Base-by-base conservation (phyloP, 2,329 filamentous ascomycete genomes). In the Neophaeococcomyces aloes region DNA sequence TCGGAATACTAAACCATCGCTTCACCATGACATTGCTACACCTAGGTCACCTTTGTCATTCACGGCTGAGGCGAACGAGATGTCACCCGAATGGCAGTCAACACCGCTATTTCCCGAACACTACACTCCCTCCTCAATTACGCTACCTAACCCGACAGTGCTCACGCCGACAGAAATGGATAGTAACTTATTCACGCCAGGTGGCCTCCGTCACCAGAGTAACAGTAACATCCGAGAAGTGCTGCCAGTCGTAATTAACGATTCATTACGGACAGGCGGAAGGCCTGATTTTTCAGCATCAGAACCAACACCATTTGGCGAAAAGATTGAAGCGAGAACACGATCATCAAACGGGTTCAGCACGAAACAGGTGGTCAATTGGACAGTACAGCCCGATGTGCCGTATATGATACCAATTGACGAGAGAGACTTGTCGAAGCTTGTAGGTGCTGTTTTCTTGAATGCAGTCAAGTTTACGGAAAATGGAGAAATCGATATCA, bases 401-500 rank as follows among this genome's bases (percentile, higher is more conserved):
- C 68, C 68, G 2, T 66, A 70, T 29, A 63, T 61, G 3, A 53
- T 70, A 23, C 61, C 65, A 35, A 67, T 78, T 34, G 77, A 81
- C 54, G 77, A 81, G 56, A 71, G 76, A 52, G 77, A 81, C 48
- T 61, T 81, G 29, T 71, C 72, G 34, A 81, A 81, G 55, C 63
- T 80, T 53, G 71, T 81, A 2, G 80, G 76, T 3, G 79, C 76
- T 49, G 71, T 81, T 2, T 72, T 78, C 32, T 55, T 79, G 23
- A 84, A 84, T 56, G 80, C 80, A 2, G 69, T 83, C 54, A 84
- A 84, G 57, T 84, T 84, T 55, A 83, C 80, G 0, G 76, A 81
- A 45, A 68, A 70, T 43, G 80, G 81, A 5, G 66, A 62, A 10
- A 80, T 85, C 44, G 71, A 63, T 2, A 62, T 84, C 10, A 61